These are phyloP conservation scores for Colletotrichum horii DNA, from an alignment of 2,329 filamentous ascomycete genomes.

Conservation along the genomic window DNA sequence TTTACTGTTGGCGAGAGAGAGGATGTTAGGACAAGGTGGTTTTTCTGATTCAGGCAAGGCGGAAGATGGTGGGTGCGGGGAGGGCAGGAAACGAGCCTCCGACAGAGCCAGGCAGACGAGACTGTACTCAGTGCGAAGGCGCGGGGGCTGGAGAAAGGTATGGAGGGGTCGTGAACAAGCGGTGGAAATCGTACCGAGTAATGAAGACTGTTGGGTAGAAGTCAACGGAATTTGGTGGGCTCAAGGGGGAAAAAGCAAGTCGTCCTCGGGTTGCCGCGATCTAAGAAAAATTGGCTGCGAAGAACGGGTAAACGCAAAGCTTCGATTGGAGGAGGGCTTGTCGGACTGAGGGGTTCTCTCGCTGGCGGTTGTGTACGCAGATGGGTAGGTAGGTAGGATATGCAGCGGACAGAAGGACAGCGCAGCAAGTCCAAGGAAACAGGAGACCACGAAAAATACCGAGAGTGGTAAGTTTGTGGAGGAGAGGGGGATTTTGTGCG, in stretches of 20 bases:
- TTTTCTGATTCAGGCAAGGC: neutral
- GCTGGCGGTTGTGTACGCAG: slow-evolving; percentile 3
- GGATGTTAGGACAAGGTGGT: neutral
- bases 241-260: neutral
- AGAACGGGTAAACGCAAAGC: slow-evolving; percentile 19
- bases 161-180: neutral
- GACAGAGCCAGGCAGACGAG: neutral
- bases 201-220: neutral
- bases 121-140: neutral
- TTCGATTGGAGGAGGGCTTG: slow-evolving; percentile 18
- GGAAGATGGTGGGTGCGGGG: neutral
- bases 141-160: neutral
- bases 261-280: slow-evolving; percentile 17
- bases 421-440: neutral
- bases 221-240: neutral
- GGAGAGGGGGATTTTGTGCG: slow-evolving; percentile 5
- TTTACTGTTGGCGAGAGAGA: neutral
- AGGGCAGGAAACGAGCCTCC: neutral
- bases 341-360: slow-evolving; percentile 2
- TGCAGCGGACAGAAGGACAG: neutral
- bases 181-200: slow-evolving; percentile 2
- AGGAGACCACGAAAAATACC: slow-evolving; percentile 11
- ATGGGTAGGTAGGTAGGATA: neutral
- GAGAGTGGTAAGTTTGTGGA: slow-evolving; percentile 7
- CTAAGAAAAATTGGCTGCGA: slow-evolving; percentile 16